Percentiles rank a stretch among this genome's conserved stretches.
Evolutionary conservation across 2,329 filamentous ascomycete genomes (phyloP).

Genomic region (Aspergillaceae sp.): DNA sequence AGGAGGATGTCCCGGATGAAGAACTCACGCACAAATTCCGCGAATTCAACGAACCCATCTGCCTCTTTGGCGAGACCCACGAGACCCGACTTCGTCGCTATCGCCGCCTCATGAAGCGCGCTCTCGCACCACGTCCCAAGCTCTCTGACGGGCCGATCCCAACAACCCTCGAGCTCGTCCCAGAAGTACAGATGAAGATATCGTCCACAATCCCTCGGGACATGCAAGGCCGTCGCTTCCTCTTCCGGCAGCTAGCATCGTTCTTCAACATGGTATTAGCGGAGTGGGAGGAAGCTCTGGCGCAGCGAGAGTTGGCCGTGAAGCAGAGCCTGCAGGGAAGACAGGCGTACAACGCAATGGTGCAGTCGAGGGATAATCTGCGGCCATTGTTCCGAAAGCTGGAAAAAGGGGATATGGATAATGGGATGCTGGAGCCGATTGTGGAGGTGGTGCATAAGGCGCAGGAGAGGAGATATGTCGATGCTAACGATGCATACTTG

Average conservation of each 20-base stretch:
- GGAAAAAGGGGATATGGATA: conserved; percentile 69
- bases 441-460: conserved; percentile 87
- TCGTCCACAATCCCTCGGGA: conserved; percentile 55
- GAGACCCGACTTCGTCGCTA: conserved; percentile 61
- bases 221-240: conserved; percentile 55
- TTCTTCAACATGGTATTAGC: conserved; percentile 95
- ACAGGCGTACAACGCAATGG: conserved; percentile 73
- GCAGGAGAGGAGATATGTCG: conserved; percentile 84
- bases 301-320: conserved; percentile 46
- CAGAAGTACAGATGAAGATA: conserved; percentile 85
- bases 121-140: conserved; percentile 26
- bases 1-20: conserved; percentile 57
- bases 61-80: conserved; percentile 75
- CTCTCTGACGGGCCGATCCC: conserved; percentile 73
- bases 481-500: conserved; percentile 93
- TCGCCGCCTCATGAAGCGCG: conserved; percentile 48
- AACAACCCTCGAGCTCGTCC: conserved; percentile 69
- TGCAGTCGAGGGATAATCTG: conserved; percentile 80
- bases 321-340: conserved; percentile 71
- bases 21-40: conserved; percentile 62
- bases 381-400: conserved; percentile 82
- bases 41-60: conserved; percentile 61
- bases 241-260: conserved; percentile 81
- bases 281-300: conserved; percentile 76
- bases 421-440: conserved; percentile 69